Evolutionary conservation across 208 protist genomes (phyloP), one percentile per base, ranked within the genome.

Genomic region (Novymonas esmeraldas): DNA sequence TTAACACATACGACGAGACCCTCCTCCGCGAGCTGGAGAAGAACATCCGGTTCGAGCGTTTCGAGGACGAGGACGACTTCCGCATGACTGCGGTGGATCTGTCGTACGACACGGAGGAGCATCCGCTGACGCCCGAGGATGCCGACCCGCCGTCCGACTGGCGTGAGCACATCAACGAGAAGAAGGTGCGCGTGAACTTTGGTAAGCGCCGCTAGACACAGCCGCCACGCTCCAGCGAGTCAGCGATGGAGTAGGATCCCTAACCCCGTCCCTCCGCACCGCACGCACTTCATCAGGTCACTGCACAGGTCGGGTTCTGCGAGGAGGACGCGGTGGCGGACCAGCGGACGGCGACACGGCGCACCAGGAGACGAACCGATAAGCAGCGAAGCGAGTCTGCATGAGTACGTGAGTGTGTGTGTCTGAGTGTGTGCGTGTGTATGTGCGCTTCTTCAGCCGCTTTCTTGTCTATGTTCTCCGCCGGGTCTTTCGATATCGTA

Each of bases 81-180:
- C 70, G 71, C 54, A 65, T 72, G 11, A 89, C 85, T 0, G 87
- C 85, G 4, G 64, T 85, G 68, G 63, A 90, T 70, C 68, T 96
- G 70, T 76, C 79, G 20, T 96, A 96, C 78, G 92, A 96, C 64
- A 96, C 87, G 36, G 60, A 64, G 10, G 78, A 45, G 9, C 61
- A 76, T 22, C 84, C 85, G n/a, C 79, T 94, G 48, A 95, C 92
- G 2, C 69, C 72, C 18, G 82, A 78, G 29, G 74, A 90, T 45
- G 92, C 92, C 44, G 84, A 96, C 22, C 92, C 92, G 2, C 92
- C 73, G 49, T 75, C 70, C 16, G 78, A 94, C 78, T 96, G 92
- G 89, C 70, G 79, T 22, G 85, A 93, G 33, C 68, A 90, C 60
- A 44, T 89, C 13, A 78, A 87, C 50, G 72, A 82, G 50, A 73